These are phyloP conservation scores for Chytriomyces sp. DNA, from an alignment of 192 early-diverging fungal genomes.

Conservation along the genomic window DNA sequence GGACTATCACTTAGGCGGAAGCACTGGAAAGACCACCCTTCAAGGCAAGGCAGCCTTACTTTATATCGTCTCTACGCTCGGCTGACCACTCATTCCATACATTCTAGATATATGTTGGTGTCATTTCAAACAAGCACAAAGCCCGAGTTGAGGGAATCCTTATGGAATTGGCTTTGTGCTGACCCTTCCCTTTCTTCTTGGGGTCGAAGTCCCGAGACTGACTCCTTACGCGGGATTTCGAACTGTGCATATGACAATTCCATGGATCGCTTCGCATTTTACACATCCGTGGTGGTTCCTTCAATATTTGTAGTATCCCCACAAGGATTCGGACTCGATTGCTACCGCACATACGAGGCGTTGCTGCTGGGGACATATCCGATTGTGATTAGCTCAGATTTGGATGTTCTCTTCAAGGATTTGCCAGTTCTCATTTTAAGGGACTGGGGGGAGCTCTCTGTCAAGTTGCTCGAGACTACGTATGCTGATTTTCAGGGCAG, in stretches of 20 bases:
- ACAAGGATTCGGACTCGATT: conserved; percentile 15
- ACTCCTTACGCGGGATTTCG: neutral
- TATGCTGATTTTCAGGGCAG: neutral
- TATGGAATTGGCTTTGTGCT: neutral
- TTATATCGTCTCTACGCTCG: no score
- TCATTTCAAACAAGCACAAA: neutral
- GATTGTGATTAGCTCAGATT: neutral
- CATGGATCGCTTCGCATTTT: neutral
- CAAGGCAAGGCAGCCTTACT: no score
- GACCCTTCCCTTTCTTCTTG: no score
- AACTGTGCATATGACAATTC: neutral
- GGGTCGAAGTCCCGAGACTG: no score
- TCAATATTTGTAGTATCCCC: conserved; percentile 12
- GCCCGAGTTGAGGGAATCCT: neutral
- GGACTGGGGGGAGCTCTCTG: neutral
- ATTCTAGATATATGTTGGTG: neutral
- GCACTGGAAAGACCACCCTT: no score
- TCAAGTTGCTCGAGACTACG: neutral
- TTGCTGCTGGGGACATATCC: neutral
- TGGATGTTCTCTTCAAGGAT: neutral
- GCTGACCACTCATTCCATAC: no score
- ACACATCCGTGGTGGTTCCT: neutral
- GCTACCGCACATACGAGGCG: conserved; percentile 17
- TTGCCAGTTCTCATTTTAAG: conserved; percentile 6
- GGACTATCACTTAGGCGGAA: no score